Evolutionary conservation across 2,329 filamentous ascomycete genomes (phyloP).

Genomic region (Xylogone sp.): DNA sequence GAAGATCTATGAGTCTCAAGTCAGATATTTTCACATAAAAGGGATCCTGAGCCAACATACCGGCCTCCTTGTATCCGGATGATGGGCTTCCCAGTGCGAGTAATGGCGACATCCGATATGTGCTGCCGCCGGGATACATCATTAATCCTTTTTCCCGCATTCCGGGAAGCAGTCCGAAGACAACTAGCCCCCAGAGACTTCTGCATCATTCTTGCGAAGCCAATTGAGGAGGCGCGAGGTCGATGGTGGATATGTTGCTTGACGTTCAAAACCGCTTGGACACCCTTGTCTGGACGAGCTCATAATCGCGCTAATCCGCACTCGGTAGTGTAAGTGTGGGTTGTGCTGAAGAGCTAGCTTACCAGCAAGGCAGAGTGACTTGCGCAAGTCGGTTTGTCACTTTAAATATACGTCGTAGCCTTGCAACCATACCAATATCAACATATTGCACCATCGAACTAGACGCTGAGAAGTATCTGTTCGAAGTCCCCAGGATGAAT

Average conservation of each 20-base stretch:
- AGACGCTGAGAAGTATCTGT: background rate
- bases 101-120: constrained; percentile 84
- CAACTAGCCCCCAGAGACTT: constrained; percentile 36
- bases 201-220: constrained; percentile 25
- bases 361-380: constrained; percentile 8
- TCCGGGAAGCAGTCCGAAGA: constrained; percentile 53
- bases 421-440: background rate
- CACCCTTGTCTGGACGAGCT: constrained; percentile 4
- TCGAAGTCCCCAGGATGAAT: constrained; percentile 56
- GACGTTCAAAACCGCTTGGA: background rate
- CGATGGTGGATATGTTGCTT: background rate
- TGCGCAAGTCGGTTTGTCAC: constrained; percentile 4
- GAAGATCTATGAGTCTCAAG: constrained; percentile 57
- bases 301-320: constrained; percentile 14
- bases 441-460: background rate
- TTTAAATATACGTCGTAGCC: background rate
- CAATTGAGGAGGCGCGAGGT: background rate
- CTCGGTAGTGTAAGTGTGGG: no score
- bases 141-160: constrained; percentile 36
- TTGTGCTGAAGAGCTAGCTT: constrained; percentile 12
- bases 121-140: constrained; percentile 45
- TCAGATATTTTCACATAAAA: constrained; percentile 24
- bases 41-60: constrained; percentile 45
- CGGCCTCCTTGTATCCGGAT: constrained; percentile 85
- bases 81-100: constrained; percentile 93